These are phyloP conservation scores for Globisporangium okanoganense DNA, from an alignment of 352 stramenopile species.

Conservation along the genomic window DNA sequence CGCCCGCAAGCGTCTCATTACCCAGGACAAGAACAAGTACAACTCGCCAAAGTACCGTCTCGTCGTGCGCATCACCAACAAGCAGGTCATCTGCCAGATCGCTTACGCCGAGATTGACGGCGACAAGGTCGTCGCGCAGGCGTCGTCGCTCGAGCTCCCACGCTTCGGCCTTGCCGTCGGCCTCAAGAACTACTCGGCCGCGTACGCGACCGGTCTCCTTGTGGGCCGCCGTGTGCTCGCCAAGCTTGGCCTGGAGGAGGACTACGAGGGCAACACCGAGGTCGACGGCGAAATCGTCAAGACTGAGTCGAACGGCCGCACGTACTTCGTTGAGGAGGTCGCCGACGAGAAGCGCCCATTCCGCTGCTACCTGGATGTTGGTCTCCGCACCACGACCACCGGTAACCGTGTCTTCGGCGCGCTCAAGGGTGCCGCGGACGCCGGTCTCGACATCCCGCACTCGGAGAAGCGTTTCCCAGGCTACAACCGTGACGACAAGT, in stretches of 20 bases:
- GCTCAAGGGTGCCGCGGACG: constrained; percentile 98
- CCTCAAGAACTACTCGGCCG: constrained; percentile 99
- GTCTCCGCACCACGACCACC: constrained; percentile 96
- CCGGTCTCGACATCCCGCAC: constrained; percentile 98
- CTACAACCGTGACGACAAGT: constrained; percentile 98
- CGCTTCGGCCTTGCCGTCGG: constrained; percentile 96
- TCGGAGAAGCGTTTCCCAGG: constrained; percentile 99
- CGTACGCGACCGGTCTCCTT: constrained; percentile 97
- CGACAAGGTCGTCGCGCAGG: constrained; percentile 94
- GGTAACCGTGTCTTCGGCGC: constrained; percentile 98
- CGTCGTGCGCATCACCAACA: constrained; percentile 96
- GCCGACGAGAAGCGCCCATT: constrained; percentile 98
- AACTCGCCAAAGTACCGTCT: constrained; percentile 98
- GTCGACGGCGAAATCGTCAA: constrained; percentile 95
- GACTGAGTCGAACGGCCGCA: constrained; percentile 94
- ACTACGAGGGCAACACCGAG: constrained; percentile 97
- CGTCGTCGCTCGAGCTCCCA: constrained; percentile 95
- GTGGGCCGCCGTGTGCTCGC: constrained; percentile 94
- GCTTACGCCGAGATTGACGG: constrained; percentile 98
- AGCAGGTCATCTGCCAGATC: constrained; percentile 98
- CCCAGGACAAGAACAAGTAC: constrained; percentile 99
- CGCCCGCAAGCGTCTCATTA: constrained; percentile 97
- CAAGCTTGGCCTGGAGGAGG: constrained; percentile 97
- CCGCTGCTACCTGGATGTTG: constrained; percentile 97
- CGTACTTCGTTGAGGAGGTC: constrained; percentile 99